phyloP scores from a whole-genome alignment of 2,329 filamentous ascomycete species.

The Sordariomycetes sp. region DNA sequence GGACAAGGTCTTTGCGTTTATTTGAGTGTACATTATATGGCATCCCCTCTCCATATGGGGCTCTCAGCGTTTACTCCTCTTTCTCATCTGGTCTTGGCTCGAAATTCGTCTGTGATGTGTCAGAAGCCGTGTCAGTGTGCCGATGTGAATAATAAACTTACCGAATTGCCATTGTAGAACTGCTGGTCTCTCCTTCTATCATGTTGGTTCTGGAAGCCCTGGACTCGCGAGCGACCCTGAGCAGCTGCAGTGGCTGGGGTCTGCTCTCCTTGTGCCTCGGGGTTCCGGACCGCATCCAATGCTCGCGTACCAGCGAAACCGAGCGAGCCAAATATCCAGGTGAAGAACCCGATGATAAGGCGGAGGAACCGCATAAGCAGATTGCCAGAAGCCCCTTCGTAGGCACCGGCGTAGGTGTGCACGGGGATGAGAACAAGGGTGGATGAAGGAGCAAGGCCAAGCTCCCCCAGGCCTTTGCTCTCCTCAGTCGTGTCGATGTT shows the following conservation, averaged over 20 bases:
- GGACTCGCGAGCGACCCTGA: conserved; percentile 9
- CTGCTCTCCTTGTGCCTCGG: not conserved
- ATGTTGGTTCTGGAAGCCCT: conserved; percentile 33
- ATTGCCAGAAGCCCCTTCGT: conserved; percentile 17
- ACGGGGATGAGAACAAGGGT: conserved; percentile 77
- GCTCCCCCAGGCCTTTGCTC: conserved; percentile 52
- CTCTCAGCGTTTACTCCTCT: conserved; percentile 20
- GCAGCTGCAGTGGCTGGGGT: not conserved
- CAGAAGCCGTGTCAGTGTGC: conserved; percentile 7
- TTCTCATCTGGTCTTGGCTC: conserved; percentile 56
- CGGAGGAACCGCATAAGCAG: conserved; percentile 19
- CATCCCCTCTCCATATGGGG: conserved; percentile 14
- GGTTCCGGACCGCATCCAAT: too few species aligned
- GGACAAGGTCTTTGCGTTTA: conserved; percentile 10
- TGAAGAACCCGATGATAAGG: conserved; percentile 21
- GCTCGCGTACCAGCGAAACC: conserved; percentile 12
- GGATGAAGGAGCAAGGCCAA: conserved; percentile 69
- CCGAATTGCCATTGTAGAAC: conserved; percentile 87
- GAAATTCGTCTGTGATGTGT: conserved; percentile 49
- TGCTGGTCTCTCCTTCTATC: conserved; percentile 52
- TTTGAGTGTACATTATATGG: conserved; percentile 12
- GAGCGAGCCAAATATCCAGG: conserved; percentile 23
- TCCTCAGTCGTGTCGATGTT: conserved; percentile 71
- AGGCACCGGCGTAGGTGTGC: conserved; percentile 33
- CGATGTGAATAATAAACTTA: conserved; percentile 31